Percentiles rank a stretch among this genome's conserved stretches.
These are phyloP conservation scores for Typha latifolia DNA, from an alignment of 176 grass and related monocot species.

Conservation along the genomic window DNA sequence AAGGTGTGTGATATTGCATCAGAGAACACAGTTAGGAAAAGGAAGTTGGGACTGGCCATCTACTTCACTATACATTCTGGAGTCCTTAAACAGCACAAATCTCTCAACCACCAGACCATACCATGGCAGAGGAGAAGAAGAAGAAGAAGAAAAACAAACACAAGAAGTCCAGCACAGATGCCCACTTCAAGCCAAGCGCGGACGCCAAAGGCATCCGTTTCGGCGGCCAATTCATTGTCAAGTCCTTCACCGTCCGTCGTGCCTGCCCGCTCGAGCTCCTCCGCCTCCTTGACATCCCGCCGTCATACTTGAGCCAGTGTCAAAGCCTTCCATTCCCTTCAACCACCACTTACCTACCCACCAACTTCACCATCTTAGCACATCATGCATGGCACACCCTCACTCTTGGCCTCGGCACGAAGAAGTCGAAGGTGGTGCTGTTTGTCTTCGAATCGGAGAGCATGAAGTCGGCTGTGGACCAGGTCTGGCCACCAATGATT, in stretches of 20 bases:
- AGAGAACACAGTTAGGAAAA: too few relatives aligned
- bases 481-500: slow-evolving; percentile 70
- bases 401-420: slow-evolving; percentile 90
- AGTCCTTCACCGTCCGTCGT: slow-evolving; percentile 93
- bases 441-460: slow-evolving; percentile 92
- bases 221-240: slow-evolving; percentile 85
- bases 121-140: slow-evolving; percentile 56
- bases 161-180: slow-evolving; percentile 23
- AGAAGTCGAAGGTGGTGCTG: slow-evolving; percentile 84
- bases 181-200: slow-evolving; percentile 72
- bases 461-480: slow-evolving; percentile 82
- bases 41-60: too few relatives aligned
- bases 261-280: slow-evolving; percentile 84
- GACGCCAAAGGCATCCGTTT: slow-evolving; percentile 90
- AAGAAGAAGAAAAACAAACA: slow-evolving; percentile 34
- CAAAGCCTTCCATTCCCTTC: slow-evolving; percentile 87
- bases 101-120: slow-evolving; percentile 4
- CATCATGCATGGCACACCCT: slow-evolving; percentile 98
- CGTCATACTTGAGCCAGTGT: slow-evolving; percentile 78
- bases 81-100: too few relatives aligned
- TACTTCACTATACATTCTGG: too few relatives aligned
- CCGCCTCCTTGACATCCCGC: slow-evolving; percentile 87
- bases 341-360: slow-evolving; percentile 73
- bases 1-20: too few relatives aligned
- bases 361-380: slow-evolving; percentile 96